Percentiles rank a stretch among this genome's conserved stretches.
Conservation (phyloP, 2,329 filamentous ascomycete species). For the Alternaria hordeiaustralica region DNA sequence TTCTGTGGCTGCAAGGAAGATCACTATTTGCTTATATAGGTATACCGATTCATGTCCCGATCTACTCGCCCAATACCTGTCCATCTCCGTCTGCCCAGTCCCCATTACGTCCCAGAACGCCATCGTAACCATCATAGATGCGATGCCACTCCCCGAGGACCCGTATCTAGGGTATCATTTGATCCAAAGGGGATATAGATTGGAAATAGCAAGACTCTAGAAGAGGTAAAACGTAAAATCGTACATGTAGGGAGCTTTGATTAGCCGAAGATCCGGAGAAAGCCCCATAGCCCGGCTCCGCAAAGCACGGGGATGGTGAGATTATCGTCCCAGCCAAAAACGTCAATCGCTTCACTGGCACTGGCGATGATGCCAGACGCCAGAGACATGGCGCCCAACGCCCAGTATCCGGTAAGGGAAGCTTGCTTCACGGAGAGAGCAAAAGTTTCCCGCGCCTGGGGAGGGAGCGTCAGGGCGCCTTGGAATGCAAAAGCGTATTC, state of each 20-base stretch:
- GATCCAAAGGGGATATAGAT: slow-evolving; percentile 6
- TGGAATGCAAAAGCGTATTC: slow-evolving; percentile 79
- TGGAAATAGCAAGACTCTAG: slow-evolving; percentile 16
- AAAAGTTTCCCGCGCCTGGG: slow-evolving; percentile 62
- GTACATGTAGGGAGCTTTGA: neutral
- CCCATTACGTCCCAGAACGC: slow-evolving; percentile 13
- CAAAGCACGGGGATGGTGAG: slow-evolving; percentile 93
- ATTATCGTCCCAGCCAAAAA: slow-evolving; percentile 97
- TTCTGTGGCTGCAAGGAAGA: slow-evolving; percentile 18
- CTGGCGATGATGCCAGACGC: slow-evolving; percentile 90
- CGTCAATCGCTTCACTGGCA: slow-evolving; percentile 85
- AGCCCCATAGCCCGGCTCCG: slow-evolving; percentile 86
- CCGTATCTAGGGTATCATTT: slow-evolving; percentile 22
- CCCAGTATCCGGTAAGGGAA: slow-evolving; percentile 72
- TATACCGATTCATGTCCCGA: neutral
- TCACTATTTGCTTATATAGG: slow-evolving; percentile 2
- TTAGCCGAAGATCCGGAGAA: slow-evolving; percentile 81
- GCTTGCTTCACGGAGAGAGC: slow-evolving; percentile 66
- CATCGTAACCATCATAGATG: slow-evolving; percentile 3
- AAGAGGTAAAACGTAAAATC: slow-evolving; percentile 11
- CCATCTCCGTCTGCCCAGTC: neutral
- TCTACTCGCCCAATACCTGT: neutral
- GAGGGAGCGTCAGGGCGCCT: slow-evolving; percentile 75
- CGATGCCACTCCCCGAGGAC: slow-evolving; percentile 9
- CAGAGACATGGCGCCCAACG: slow-evolving; percentile 80